phyloP scores from a whole-genome alignment of 169 alveolate species.

The Eimeria maxima region DNA sequence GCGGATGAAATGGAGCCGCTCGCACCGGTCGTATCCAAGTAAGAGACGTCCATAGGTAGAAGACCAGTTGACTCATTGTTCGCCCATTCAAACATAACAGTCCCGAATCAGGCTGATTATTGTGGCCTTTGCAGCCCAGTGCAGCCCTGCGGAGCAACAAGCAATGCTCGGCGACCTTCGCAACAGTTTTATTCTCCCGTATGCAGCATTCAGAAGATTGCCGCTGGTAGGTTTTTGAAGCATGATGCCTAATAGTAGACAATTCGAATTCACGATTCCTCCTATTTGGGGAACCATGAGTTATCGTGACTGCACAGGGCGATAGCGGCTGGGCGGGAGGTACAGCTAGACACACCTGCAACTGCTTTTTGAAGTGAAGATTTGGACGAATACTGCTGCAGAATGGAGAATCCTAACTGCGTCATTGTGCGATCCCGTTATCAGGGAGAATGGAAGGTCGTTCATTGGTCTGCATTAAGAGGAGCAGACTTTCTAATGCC shows the following conservation, averaged over 20 bases:
- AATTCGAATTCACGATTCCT: background rate
- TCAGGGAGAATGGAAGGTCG: slow-evolving; percentile 67
- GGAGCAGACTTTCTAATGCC: slow-evolving; percentile 71
- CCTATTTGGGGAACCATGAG: background rate
- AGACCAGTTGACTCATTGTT: too few relatives aligned
- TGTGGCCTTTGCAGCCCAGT: slow-evolving; percentile 8
- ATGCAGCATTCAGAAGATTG: slow-evolving; percentile 61
- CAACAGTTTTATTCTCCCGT: slow-evolving; percentile 46
- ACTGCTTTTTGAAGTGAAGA: background rate
- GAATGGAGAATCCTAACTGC: background rate
- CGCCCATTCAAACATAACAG: too few relatives aligned
- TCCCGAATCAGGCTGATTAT: background rate
- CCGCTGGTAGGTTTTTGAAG: slow-evolving; percentile 18
- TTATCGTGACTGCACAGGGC: background rate
- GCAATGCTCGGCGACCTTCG: slow-evolving; percentile 42
- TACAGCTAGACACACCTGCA: background rate
- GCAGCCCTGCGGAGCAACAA: slow-evolving; percentile 38
- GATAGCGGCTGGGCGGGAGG: background rate
- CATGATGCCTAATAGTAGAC: background rate
- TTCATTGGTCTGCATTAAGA: slow-evolving; percentile 67
- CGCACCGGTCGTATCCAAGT: slow-evolving; percentile 28
- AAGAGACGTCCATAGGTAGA: background rate
- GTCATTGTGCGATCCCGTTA: background rate
- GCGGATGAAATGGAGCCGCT: background rate
- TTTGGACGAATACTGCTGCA: background rate